phyloP scores from a whole-genome alignment of 2,329 filamentous ascomycete species.

The Metarhizium sp. region DNA sequence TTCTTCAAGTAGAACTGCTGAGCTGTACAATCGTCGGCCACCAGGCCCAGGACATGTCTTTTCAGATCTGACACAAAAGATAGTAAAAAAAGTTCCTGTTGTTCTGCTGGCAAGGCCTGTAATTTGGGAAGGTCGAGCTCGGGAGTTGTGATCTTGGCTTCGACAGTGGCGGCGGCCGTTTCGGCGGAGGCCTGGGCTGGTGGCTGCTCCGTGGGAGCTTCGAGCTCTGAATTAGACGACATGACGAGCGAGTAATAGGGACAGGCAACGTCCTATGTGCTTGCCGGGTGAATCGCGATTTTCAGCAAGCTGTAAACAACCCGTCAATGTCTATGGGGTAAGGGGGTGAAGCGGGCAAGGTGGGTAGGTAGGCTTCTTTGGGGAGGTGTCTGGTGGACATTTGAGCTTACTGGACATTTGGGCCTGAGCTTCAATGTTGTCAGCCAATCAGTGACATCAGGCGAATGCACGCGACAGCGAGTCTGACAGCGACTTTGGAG shows the following conservation, averaged over 20 bases:
- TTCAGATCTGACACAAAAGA: constrained; percentile 78
- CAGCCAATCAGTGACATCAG: neutral
- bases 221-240: constrained; percentile 27
- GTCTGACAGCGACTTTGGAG: too few relatives aligned
- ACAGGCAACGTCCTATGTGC: constrained; percentile 11
- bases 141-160: constrained; percentile 44
- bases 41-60: constrained; percentile 67
- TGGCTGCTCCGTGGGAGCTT: constrained; percentile 18
- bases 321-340: neutral
- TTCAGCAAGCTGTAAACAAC: neutral
- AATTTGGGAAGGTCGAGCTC: constrained; percentile 89
- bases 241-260: constrained; percentile 16
- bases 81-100: constrained; percentile 89
- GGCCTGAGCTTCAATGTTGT: neutral
- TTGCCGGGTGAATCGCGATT: neutral
- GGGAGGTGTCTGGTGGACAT: too few relatives aligned
- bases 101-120: constrained; percentile 79
- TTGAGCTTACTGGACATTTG: neutral
- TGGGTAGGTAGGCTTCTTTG: neutral
- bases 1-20: constrained; percentile 91
- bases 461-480: neutral
- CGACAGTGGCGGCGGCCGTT: constrained; percentile 15
- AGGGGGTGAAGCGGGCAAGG: neutral
- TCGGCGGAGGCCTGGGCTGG: constrained; percentile 8
- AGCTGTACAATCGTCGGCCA: constrained; percentile 70